Percentiles rank a stretch among this genome's conserved stretches.
These are phyloP conservation scores for Trichoderma pleuroti DNA, from an alignment of 2,329 filamentous ascomycete species.

Conservation along the genomic window DNA sequence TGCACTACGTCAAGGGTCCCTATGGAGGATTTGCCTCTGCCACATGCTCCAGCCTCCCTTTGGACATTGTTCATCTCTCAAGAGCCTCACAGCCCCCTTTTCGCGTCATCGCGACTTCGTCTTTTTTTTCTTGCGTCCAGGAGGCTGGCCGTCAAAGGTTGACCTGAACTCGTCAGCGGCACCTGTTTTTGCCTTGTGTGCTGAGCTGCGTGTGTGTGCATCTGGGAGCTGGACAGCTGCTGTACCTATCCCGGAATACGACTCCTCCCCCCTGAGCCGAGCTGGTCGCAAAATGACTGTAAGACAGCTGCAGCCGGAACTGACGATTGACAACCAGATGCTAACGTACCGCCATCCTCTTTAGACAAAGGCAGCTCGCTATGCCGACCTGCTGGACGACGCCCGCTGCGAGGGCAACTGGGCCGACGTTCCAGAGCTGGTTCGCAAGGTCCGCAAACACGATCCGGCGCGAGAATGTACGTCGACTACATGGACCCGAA, in stretches of 20 bases:
- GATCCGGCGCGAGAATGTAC: slow-evolving; percentile 80
- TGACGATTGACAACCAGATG: slow-evolving; percentile 2
- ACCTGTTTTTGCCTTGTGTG: background rate
- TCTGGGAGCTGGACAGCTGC: slow-evolving; percentile 24
- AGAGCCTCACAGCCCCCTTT: slow-evolving; percentile 1
- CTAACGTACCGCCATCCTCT: slow-evolving; percentile 23
- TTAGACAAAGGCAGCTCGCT: slow-evolving; percentile 73
- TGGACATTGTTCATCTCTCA: slow-evolving; percentile 9
- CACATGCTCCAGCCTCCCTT: slow-evolving; percentile 15
- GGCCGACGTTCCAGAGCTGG: slow-evolving; percentile 80
- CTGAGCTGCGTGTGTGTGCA: slow-evolving; percentile 21
- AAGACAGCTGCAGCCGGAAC: slow-evolving; percentile 21
- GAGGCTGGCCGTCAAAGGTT: background rate
- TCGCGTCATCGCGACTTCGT: background rate
- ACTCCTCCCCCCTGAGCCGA: slow-evolving; percentile 24
- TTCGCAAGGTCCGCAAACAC: slow-evolving; percentile 93
- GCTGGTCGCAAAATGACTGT: slow-evolving; percentile 37
- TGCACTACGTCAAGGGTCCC: slow-evolving; percentile 16
- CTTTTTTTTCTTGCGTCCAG: background rate
- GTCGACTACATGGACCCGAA: slow-evolving; percentile 27
- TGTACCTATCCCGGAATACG: slow-evolving; percentile 10
- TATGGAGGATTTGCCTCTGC: slow-evolving; percentile 1
- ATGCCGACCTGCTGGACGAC: slow-evolving; percentile 77
- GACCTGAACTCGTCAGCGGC: background rate
- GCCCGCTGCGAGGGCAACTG: slow-evolving; percentile 87